A percentile compares a stretch with the other conserved stretches of the same genome.
Conservation (phyloP, 1,284 basidiomycete genomes). For the Sporisorium exsertum region DNA sequence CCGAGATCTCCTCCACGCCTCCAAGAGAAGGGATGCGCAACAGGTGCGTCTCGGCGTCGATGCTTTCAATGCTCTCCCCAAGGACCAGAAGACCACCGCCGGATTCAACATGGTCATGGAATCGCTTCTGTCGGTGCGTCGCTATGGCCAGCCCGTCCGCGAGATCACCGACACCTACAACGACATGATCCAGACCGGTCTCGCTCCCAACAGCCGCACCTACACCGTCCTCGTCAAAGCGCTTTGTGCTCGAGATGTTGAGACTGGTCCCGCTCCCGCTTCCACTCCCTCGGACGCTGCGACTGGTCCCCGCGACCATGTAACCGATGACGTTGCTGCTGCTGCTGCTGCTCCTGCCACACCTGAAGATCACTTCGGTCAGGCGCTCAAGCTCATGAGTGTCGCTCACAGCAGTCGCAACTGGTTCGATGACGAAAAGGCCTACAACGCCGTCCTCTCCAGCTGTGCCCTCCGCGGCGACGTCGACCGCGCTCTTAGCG, state of each 20-base stretch:
- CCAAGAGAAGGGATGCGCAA: slow-evolving; percentile 17
- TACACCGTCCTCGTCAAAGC: slow-evolving; percentile 79
- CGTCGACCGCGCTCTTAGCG: slow-evolving; percentile 76
- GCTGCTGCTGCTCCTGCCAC: not conserved
- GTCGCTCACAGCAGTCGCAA: slow-evolving; percentile 67
- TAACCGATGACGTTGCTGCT: not conserved
- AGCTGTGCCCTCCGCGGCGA: slow-evolving; percentile 76
- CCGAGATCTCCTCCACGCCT: slow-evolving; percentile 18
- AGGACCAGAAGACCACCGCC: slow-evolving; percentile 37
- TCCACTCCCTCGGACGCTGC: not conserved
- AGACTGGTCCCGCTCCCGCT: slow-evolving; percentile 69
- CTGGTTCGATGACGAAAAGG: slow-evolving; percentile 69
- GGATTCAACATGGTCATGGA: slow-evolving; percentile 79
- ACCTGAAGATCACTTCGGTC: slow-evolving; percentile 68
- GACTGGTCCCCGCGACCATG: not conserved
- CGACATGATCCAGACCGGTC: slow-evolving; percentile 77
- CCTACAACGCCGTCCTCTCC: slow-evolving; percentile 77
- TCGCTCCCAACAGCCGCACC: slow-evolving; percentile 78
- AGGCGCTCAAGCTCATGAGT: slow-evolving; percentile 75
- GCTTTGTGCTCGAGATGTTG: slow-evolving; percentile 79
- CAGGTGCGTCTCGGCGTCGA: slow-evolving; percentile 28
- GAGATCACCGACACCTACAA: slow-evolving; percentile 80
- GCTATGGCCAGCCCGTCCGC: slow-evolving; percentile 74
- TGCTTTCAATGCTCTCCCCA: slow-evolving; percentile 58
- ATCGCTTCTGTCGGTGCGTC: slow-evolving; percentile 74